These are phyloP conservation scores for Podospora sp. DNA, from an alignment of 495 filamentous ascomycete genomes.

Conservation along the genomic window DNA sequence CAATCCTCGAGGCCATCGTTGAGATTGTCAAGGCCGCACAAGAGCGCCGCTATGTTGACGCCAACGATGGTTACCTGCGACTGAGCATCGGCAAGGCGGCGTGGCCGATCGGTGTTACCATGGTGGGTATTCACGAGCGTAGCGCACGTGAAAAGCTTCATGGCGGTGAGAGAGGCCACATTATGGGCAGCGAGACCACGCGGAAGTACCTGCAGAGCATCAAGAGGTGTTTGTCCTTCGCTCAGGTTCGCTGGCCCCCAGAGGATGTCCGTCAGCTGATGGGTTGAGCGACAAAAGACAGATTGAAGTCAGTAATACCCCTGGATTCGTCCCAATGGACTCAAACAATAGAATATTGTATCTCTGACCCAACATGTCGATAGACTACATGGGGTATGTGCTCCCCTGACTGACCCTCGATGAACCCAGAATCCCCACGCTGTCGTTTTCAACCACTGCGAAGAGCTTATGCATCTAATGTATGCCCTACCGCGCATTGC, in stretches of 20 bases:
- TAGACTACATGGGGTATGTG: no score
- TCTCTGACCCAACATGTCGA: neutral
- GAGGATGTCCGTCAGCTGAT: conserved; percentile 92
- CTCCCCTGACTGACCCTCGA: no score
- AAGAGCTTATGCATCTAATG: neutral
- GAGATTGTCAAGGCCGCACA: conserved; percentile 93
- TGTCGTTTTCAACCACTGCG: neutral
- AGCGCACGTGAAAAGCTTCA: conserved; percentile 94
- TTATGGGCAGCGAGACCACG: conserved; percentile 94
- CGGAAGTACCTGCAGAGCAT: conserved; percentile 97
- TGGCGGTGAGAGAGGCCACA: conserved; percentile 87
- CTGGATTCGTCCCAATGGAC: neutral
- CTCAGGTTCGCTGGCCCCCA: conserved; percentile 94
- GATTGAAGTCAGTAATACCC: conserved; percentile 21
- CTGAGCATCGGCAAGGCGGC: conserved; percentile 98
- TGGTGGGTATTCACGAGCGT: conserved; percentile 99
- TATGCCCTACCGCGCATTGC: neutral
- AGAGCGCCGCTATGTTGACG: conserved; percentile 88
- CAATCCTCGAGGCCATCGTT: conserved; percentile 79
- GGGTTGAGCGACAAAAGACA: conserved; percentile 61
- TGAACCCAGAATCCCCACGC: no score
- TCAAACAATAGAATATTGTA: neutral
- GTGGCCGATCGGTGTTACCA: conserved; percentile 98
- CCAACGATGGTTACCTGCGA: conserved; percentile 90
- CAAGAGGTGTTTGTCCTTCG: conserved; percentile 94